Evolutionary conservation across 2,329 filamentous ascomycete genomes (phyloP).

Genomic region (Coniella vitis): DNA sequence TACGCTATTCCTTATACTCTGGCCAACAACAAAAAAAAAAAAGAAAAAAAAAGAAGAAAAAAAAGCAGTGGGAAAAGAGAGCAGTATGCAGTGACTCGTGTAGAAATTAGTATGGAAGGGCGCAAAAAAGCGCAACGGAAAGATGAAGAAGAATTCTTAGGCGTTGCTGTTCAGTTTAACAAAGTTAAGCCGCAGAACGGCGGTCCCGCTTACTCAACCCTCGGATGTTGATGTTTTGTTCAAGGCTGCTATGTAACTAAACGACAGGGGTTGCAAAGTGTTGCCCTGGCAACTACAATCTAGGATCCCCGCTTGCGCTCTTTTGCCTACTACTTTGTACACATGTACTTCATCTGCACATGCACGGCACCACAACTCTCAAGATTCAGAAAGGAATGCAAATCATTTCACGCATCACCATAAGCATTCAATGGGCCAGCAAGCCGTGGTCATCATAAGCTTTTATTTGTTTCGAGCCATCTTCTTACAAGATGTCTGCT

Average conservation of each 20-base stretch:
- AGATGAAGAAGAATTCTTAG: too few relatives aligned
- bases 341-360: too few relatives aligned
- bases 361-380: too few relatives aligned
- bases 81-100: too few relatives aligned
- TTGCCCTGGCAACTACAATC: slow-evolving; percentile 17
- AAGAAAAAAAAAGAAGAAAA: slow-evolving; percentile 7
- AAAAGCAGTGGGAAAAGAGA: background rate
- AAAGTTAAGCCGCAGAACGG: too few relatives aligned
- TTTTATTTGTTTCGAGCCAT: slow-evolving; percentile 11
- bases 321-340: too few relatives aligned
- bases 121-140: too few relatives aligned
- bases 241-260: background rate
- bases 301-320: background rate
- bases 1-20: slow-evolving; percentile 12
- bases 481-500: slow-evolving; percentile 8
- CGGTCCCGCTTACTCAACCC: background rate
- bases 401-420: too few relatives aligned
- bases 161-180: too few relatives aligned
- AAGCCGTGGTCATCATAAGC: slow-evolving; percentile 7
- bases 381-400: too few relatives aligned
- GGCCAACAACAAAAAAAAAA: slow-evolving; percentile 9
- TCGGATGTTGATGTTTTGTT: slow-evolving; percentile 17
- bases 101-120: too few relatives aligned
- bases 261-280: slow-evolving; percentile 9
- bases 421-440: background rate